Evolutionary conservation across 345 rosid species (phyloP), one percentile per base, ranked within the genome.

Genomic region (Eutrema yunnanense): DNA sequence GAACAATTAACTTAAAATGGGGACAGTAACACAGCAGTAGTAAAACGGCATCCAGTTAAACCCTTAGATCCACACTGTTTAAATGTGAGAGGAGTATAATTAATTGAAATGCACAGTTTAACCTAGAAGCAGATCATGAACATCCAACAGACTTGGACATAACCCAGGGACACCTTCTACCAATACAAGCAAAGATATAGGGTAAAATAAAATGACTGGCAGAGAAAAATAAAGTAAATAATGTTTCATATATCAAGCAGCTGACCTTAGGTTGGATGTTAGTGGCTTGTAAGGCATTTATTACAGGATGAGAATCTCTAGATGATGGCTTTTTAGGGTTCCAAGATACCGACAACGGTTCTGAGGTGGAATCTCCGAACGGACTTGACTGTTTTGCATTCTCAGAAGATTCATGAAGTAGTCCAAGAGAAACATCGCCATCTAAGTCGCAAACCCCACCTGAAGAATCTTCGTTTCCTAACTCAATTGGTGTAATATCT

Each of bases 251-350:
- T 69, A 37, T 47, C 13, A 48, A 34, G 46, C 57, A 63, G 74
- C 85, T 81, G 70, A 94, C 97, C 96, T 89, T 83, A 65, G 80
- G 77, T 37, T 67, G 72, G 7, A 72, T 56, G 74, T 61, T 64
- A 62, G 62, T 74, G 47, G 78, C 82, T 70, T 82, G 80, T 51
- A 14, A 51, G 32, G 63, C 56, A 80, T 81, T 83, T 16, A 64
- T 57, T 32, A 79, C 76, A 40, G 73, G 48, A 54, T 73, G 62
- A 73, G 75, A 62, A 63, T 59, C 62, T 63, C 48, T 69, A 9
- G 74, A 75, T 74, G 73, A 51, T 49, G 58, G 58, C 67, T 58
- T 65, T 40, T 38, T 42, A 10, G 47, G 34, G 68, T 77, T 80
- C 80, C 54, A 82, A 63, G 71, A 68, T 52, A 73, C 55, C 59